Conservation (phyloP, 106 monocot genomes). For the Platanthera guangdongensis region DNA sequence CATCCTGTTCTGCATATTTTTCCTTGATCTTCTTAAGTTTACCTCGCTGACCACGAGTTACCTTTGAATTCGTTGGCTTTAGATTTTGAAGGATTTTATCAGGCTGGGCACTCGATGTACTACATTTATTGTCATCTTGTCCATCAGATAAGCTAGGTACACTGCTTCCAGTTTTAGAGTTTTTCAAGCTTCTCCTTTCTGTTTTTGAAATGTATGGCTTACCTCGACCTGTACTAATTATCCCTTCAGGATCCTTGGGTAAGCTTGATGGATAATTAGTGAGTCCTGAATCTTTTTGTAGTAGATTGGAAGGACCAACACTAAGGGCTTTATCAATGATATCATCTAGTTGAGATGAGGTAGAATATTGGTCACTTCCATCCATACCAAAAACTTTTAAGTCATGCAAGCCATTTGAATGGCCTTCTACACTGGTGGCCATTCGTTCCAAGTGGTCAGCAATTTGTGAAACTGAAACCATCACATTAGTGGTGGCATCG, state of each 20-base stretch:
- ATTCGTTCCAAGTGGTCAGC: constrained; percentile 8
- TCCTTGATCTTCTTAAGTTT: constrained; percentile 96
- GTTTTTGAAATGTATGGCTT: constrained; percentile 83
- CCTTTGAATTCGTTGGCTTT: constrained; percentile 35
- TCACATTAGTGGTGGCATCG: background rate
- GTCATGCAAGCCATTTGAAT: background rate
- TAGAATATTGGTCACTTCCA: constrained; percentile 25
- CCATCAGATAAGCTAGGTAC: constrained; percentile 18
- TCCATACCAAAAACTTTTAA: constrained; percentile 9
- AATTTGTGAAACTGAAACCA: background rate
- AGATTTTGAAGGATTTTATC: constrained; percentile 20
- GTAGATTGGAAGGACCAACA: constrained; percentile 60
- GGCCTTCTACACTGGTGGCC: constrained; percentile 8
- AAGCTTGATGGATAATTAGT: constrained; percentile 19
- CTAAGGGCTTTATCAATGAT: constrained; percentile 82
- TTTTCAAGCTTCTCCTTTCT: constrained; percentile 80
- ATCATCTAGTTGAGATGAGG: constrained; percentile 69
- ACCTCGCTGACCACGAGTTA: constrained; percentile 73
- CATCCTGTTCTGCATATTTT: constrained; percentile 98
- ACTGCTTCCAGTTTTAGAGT: constrained; percentile 20
- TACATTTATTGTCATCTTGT: constrained; percentile 20
- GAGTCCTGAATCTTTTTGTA: constrained; percentile 21
- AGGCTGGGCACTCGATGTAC: constrained; percentile 9
- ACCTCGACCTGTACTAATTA: constrained; percentile 43
- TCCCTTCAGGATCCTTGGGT: constrained; percentile 24